Evolutionary conservation across 2,329 filamentous ascomycete genomes (phyloP).

Genomic region (Esteya vermicola): DNA sequence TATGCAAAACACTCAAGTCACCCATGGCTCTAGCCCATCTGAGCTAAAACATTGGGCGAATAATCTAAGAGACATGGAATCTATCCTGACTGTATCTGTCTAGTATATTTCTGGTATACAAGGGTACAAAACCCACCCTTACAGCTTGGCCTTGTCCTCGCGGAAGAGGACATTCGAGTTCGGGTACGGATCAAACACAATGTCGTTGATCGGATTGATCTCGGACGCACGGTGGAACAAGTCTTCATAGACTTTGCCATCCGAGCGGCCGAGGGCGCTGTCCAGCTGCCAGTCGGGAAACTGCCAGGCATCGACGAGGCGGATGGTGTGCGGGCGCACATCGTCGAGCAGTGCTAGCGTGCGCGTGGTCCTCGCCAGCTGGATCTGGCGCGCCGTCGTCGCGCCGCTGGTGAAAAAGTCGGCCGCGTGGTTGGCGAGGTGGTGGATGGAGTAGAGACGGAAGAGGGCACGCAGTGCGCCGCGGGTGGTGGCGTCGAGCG

Average conservation of each 20-base stretch:
- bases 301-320: constrained; percentile 59
- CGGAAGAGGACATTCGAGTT: constrained; percentile 40
- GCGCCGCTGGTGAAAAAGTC: constrained; percentile 23
- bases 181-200: constrained; percentile 61
- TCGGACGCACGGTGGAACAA: constrained; percentile 59
- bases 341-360: constrained; percentile 58
- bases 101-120: no score
- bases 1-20: no score
- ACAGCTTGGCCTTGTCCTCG: constrained; percentile 3
- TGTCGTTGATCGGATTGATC: constrained; percentile 58
- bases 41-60: no score
- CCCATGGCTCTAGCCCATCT: no score
- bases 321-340: constrained; percentile 58
- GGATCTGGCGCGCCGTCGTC: constrained; percentile 48
- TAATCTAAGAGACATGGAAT: no score
- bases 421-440: constrained; percentile 49
- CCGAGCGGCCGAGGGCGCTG: constrained; percentile 52
- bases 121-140: no score
- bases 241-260: constrained; percentile 67
- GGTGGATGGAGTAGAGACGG: constrained; percentile 60
- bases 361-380: constrained; percentile 46
- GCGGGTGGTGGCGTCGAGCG: constrained; percentile 43
- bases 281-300: constrained; percentile 71
- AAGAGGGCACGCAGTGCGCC: constrained; percentile 57
- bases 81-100: no score